These are phyloP conservation scores for Acanthamoeba rhysodes DNA, from an alignment of 208 protist species.

Conservation along the genomic window DNA sequence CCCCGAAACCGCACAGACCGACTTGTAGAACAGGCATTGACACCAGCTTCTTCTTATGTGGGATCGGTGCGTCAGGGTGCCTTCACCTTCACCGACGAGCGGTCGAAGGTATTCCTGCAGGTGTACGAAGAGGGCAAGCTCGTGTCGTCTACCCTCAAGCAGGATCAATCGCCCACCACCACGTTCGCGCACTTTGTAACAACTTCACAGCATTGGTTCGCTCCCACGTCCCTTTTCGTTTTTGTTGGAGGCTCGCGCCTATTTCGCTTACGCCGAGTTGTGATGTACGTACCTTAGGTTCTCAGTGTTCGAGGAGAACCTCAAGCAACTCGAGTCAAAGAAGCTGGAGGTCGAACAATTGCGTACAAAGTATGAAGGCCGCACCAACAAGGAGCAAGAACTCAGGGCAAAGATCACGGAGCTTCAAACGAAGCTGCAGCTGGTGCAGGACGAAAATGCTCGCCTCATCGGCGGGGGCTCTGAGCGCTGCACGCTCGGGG, in stretches of 20 bases:
- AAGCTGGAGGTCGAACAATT: slow-evolving; percentile 41
- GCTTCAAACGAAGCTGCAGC: slow-evolving; percentile 27
- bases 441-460: slow-evolving; percentile 60
- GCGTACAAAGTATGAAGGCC: background rate
- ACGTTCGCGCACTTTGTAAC: slow-evolving; percentile 36
- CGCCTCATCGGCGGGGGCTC: slow-evolving; percentile 51
- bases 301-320: background rate
- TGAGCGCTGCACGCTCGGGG: slow-evolving; percentile 7
- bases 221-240: background rate
- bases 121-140: slow-evolving; percentile 51
- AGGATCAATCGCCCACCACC: background rate
- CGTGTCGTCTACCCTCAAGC: slow-evolving; percentile 19
- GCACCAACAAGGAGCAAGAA: slow-evolving; percentile 20
- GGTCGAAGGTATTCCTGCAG: slow-evolving; percentile 15
- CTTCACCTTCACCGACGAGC: slow-evolving; percentile 21
- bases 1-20: background rate
- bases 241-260: too few species aligned
- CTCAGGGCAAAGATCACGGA: background rate
- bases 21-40: background rate
- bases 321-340: slow-evolving; percentile 32
- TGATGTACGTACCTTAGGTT: background rate
- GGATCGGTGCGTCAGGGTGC: background rate
- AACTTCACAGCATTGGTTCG: slow-evolving; percentile 2
- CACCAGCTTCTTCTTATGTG: background rate
- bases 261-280: too few species aligned